These are phyloP conservation scores for Entelexis paramagnoliae DNA, from an alignment of 1,139 yeast genomes.

Conservation along the genomic window DNA sequence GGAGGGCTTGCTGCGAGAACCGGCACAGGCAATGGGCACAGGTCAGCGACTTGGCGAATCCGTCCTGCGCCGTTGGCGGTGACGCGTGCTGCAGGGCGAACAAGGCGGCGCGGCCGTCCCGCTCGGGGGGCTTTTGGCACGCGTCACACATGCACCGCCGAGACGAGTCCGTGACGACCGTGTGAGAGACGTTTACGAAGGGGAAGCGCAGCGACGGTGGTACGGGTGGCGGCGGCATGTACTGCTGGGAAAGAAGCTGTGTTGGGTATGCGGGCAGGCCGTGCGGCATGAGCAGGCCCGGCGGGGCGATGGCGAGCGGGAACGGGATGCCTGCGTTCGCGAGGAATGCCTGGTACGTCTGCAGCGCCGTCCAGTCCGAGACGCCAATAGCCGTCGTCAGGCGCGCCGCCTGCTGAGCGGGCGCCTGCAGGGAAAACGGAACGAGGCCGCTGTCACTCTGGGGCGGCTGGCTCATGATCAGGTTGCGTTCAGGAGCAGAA, in stretches of 20 bases:
- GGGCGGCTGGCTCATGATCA: background rate
- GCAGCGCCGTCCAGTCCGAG: background rate
- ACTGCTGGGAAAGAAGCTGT: background rate
- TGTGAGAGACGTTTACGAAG: background rate
- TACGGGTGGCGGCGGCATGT: background rate
- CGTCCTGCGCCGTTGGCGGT: background rate
- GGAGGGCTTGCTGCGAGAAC: background rate
- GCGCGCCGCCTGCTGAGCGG: background rate
- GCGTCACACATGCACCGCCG: background rate
- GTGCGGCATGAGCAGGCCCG: background rate
- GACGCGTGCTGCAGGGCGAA: background rate
- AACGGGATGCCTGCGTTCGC: background rate
- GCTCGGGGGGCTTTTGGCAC: background rate
- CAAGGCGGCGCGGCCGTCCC: background rate
- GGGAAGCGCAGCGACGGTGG: background rate
- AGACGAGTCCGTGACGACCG: background rate
- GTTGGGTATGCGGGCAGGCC: background rate
- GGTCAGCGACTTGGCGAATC: background rate
- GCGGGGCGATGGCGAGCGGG: background rate
- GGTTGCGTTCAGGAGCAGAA: background rate
- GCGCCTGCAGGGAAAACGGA: background rate
- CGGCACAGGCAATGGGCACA: background rate
- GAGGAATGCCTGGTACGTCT: background rate
- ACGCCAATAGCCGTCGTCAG: background rate
- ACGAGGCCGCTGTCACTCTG: background rate